These are phyloP conservation scores for Lentinula sp. DNA, from an alignment of 768 basidiomycete genomes.

Conservation along the genomic window DNA sequence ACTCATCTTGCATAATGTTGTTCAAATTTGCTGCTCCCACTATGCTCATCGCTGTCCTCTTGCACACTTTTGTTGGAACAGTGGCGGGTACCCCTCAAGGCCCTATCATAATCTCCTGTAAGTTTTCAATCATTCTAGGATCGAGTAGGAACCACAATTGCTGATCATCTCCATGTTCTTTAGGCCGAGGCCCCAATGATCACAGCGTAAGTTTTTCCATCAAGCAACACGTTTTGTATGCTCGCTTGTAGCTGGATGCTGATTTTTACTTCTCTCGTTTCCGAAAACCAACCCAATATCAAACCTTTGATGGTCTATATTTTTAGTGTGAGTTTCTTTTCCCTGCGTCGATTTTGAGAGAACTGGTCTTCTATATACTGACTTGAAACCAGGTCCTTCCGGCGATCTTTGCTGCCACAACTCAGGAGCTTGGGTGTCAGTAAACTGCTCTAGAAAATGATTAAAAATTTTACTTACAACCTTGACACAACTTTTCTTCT, in stretches of 20 bases:
- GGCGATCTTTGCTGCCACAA: not conserved
- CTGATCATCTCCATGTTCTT: not conserved
- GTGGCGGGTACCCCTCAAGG: not conserved
- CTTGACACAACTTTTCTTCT: no score
- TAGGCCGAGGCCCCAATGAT: not conserved
- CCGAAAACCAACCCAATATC: not conserved
- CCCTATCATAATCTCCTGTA: not conserved
- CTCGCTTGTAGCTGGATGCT: not conserved
- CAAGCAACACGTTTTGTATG: not conserved
- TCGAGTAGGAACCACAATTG: no score
- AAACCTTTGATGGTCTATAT: no score
- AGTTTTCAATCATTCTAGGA: not conserved
- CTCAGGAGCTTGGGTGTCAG: not conserved
- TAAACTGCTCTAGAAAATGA: not conserved
- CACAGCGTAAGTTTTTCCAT: not conserved
- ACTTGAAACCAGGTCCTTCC: not conserved
- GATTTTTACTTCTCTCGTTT: not conserved
- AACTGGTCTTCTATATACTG: not conserved
- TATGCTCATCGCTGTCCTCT: not conserved
- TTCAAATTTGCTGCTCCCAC: not conserved
- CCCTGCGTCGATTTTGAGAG: not conserved
- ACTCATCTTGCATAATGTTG: not conserved
- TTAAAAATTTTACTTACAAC: no score
- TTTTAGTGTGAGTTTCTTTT: not conserved
- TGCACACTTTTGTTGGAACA: not conserved